phyloP scores from a whole-genome alignment of 2,329 filamentous ascomycete species.

The Nemania diffusa region DNA sequence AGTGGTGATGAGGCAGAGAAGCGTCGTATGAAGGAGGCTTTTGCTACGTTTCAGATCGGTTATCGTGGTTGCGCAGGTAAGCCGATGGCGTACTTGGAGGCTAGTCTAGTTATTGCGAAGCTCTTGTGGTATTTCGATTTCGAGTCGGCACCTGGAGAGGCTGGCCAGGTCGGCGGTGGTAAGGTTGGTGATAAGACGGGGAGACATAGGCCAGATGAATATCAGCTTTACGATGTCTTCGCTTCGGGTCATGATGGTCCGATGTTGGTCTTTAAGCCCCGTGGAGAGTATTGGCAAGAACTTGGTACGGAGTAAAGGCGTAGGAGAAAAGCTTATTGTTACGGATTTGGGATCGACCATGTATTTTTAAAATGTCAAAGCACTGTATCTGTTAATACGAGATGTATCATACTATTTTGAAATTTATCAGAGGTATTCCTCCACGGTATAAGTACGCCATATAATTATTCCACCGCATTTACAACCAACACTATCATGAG shows the following conservation, averaged over 20 bases:
- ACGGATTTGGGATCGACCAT: neutral
- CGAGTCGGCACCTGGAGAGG: slow-evolving; percentile 28
- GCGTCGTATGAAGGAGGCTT: slow-evolving; percentile 28
- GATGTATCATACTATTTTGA: neutral
- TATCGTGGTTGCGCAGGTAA: slow-evolving; percentile 37
- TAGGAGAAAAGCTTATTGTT: neutral
- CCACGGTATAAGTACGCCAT: neutral
- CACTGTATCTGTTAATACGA: neutral
- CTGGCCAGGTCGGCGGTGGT: slow-evolving; percentile 31
- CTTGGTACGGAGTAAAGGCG: neutral
- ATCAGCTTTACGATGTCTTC: slow-evolving; percentile 37
- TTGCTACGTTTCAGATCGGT: slow-evolving; percentile 34
- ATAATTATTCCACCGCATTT: neutral
- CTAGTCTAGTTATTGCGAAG: slow-evolving; percentile 33
- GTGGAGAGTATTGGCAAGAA: slow-evolving; percentile 20
- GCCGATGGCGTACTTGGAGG: slow-evolving; percentile 38
- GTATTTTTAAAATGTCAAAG: slow-evolving; percentile 5
- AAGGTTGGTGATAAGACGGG: slow-evolving; percentile 24
- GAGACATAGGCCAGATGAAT: slow-evolving; percentile 31
- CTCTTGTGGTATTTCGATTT: slow-evolving; percentile 39
- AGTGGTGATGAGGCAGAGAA: slow-evolving; percentile 17
- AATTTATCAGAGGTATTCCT: neutral
- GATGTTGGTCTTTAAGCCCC: slow-evolving; percentile 30
- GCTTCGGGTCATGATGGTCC: slow-evolving; percentile 34
- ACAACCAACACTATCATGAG: too few species aligned